These are phyloP conservation scores for Mitragyna speciosa DNA, from an alignment of 257 asterid genomes.

Conservation along the genomic window DNA sequence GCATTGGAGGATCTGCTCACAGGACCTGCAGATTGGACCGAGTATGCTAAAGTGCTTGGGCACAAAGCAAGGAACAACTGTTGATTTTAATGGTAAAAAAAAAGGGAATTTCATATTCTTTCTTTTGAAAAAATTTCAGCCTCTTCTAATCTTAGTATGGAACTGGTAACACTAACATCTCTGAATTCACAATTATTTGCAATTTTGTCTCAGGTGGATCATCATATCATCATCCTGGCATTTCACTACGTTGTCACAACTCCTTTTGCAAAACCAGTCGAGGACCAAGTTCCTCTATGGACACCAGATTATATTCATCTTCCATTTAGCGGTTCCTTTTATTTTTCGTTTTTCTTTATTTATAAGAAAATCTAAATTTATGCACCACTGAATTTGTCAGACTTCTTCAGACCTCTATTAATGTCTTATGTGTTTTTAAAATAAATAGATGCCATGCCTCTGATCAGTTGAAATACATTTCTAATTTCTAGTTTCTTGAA, in stretches of 20 bases:
- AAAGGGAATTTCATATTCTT: background rate
- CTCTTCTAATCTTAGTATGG: too few relatives aligned
- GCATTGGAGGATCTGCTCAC: constrained; percentile 15
- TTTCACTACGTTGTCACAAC: background rate
- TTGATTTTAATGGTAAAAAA: background rate
- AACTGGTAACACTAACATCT: background rate
- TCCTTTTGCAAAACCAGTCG: background rate
- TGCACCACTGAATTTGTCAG: background rate
- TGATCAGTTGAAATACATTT: background rate
- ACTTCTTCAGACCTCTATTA: background rate
- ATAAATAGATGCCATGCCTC: background rate
- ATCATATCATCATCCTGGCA: background rate
- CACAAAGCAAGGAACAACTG: background rate
- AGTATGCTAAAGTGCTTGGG: constrained; percentile 9
- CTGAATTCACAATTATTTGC: background rate
- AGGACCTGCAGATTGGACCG: constrained; percentile 25
- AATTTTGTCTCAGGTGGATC: background rate
- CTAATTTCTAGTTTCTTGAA: background rate
- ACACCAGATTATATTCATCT: background rate
- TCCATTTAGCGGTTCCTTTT: too few relatives aligned
- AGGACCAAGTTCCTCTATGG: background rate
- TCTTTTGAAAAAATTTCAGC: too few relatives aligned
- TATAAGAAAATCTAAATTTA: too few relatives aligned
- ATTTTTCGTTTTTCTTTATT: background rate
- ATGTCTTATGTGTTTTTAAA: background rate